Percentiles rank a stretch among this genome's conserved stretches.
These are phyloP conservation scores for Rubus parviflorus DNA, from an alignment of 306 rosid species.

Conservation along the genomic window DNA sequence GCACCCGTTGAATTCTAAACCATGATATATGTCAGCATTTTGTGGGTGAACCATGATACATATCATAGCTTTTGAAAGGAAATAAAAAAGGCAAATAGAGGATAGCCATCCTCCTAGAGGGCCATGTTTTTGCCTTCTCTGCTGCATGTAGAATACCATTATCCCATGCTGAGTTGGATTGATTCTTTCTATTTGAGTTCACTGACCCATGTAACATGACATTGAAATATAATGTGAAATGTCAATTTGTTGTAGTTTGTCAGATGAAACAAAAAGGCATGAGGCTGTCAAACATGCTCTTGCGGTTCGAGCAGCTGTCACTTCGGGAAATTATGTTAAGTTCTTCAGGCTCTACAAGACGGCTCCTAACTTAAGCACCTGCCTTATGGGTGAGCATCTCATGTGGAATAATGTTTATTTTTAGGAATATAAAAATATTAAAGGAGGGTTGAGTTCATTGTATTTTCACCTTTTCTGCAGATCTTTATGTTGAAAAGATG, in stretches of 20 bases:
- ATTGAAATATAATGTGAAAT: conserved; percentile 25
- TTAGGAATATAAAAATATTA: background rate
- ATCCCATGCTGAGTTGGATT: background rate
- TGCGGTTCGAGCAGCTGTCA: conserved; percentile 91
- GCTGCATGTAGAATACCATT: background rate
- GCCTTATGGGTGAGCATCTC: conserved; percentile 81
- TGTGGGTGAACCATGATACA: conserved; percentile 1
- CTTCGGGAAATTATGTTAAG: conserved; percentile 78
- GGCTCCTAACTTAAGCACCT: conserved; percentile 83
- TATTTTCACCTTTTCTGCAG: conserved; percentile 41
- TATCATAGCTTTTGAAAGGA: background rate
- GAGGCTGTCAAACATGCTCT: conserved; percentile 92
- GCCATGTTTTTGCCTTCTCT: background rate
- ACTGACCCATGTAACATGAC: background rate
- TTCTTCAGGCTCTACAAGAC: conserved; percentile 87
- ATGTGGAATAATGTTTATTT: background rate
- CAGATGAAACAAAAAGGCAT: conserved; percentile 67
- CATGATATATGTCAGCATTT: background rate
- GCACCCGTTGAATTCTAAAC: background rate
- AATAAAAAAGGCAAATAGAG: background rate
- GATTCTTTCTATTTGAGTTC: background rate
- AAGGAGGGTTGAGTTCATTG: conserved; percentile 9
- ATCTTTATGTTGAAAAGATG: conserved; percentile 91
- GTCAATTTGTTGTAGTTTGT: conserved; percentile 53
- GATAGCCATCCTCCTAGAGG: background rate